These are phyloP conservation scores for Jimgerdemannia lactiflua DNA, from an alignment of 192 early-diverging fungal species.

Conservation along the genomic window DNA sequence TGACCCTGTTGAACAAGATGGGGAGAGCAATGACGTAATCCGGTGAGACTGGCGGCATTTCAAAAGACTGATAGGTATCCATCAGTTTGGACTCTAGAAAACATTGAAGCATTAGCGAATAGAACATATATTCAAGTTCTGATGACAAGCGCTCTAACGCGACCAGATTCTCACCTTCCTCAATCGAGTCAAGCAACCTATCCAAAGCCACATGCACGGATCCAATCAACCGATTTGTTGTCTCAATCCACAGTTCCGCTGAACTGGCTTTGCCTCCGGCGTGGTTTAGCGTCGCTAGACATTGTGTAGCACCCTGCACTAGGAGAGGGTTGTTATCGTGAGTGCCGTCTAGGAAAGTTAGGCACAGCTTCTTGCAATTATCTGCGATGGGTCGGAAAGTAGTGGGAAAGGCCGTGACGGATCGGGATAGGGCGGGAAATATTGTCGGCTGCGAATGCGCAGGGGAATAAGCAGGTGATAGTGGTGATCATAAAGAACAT, in stretches of 20 bases:
- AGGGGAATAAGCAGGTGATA: not conserved
- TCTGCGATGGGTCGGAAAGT: conserved; percentile 43
- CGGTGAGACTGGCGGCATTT: conserved; percentile 28
- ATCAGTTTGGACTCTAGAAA: conserved; percentile 7
- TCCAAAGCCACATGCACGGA: conserved; percentile 43
- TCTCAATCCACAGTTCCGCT: conserved; percentile 41
- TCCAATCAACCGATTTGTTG: conserved; percentile 38
- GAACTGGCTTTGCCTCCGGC: conserved; percentile 36
- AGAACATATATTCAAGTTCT: too few relatives aligned
- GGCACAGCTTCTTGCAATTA: conserved; percentile 42
- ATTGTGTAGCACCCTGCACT: conserved; percentile 26
- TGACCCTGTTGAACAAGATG: conserved; percentile 29
- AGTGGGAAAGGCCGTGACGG: conserved; percentile 45
- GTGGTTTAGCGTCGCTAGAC: conserved; percentile 38
- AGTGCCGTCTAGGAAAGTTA: conserved; percentile 45
- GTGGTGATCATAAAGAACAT: not conserved
- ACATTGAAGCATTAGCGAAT: not conserved
- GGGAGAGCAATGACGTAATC: conserved; percentile 42
- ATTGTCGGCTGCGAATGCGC: conserved; percentile 29
- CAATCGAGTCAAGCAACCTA: conserved; percentile 43
- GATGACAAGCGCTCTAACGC: too few relatives aligned
- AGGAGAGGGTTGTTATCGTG: conserved; percentile 26
- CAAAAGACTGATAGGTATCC: conserved; percentile 18
- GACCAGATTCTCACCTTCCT: conserved; percentile 40
- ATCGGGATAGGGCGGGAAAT: conserved; percentile 35